A percentile compares a stretch with the other conserved stretches of the same genome.
Conservation (phyloP, 805 yeast species). For the Huiozyma sinensis region DNA sequence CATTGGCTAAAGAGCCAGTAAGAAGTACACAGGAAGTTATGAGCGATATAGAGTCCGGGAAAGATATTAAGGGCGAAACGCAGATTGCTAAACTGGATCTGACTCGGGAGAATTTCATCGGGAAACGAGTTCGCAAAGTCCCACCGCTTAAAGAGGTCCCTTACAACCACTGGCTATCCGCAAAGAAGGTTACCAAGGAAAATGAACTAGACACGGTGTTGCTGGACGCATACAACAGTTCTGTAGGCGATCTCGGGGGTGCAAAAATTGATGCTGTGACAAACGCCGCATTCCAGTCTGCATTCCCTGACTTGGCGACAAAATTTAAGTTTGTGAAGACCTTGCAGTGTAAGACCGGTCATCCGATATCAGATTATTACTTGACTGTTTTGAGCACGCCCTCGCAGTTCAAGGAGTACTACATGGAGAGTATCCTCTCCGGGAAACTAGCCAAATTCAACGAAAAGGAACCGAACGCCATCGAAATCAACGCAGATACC, state of each 20-base stretch:
- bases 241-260: constrained; percentile 7
- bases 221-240: constrained; percentile 4
- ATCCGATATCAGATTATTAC: constrained; percentile 29
- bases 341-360: constrained; percentile 31
- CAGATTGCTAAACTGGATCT: constrained; percentile 14
- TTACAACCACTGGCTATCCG: constrained; percentile 29
- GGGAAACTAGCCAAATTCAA: constrained; percentile 32
- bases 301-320: constrained; percentile 22
- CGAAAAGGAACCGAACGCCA: constrained; percentile 68
- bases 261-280: constrained; percentile 3
- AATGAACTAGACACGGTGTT: constrained; percentile 20
- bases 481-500: constrained; percentile 45
- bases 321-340: constrained; percentile 29
- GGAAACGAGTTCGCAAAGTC: constrained; percentile 8
- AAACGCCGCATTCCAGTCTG: constrained; percentile 2
- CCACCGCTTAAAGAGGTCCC: constrained; percentile 14
- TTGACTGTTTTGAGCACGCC: constrained; percentile 27
- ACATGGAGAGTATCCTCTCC: constrained; percentile 19
- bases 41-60: constrained; percentile 28
- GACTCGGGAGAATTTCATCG: constrained; percentile 23
- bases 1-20: constrained; percentile 2
- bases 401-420: constrained; percentile 20
- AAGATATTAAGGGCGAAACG: constrained; percentile 22
- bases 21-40: constrained; percentile 26
- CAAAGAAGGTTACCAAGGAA: constrained; percentile 17